Base-by-base conservation (phyloP, 495 filamentous ascomycete genomes). In the Trypethelium eluteriae region DNA sequence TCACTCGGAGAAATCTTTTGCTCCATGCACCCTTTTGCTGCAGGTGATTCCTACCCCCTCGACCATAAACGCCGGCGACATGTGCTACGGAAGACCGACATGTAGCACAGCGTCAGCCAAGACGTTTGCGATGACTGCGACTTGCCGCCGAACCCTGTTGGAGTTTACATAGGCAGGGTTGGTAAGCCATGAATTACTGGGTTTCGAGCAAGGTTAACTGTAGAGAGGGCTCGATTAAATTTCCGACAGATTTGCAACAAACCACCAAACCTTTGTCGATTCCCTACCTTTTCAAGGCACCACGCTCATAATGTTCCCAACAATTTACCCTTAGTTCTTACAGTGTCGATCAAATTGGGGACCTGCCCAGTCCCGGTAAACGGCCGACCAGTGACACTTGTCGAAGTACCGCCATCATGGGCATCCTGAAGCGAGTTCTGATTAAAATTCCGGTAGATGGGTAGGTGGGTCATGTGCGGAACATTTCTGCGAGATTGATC, bases 401-500 rank as follows among this genome's bases (percentile, higher is more conserved):
- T 14, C 49, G 25, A 18, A 53, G 49, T 53, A 44, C 41, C 41
- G 6, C 10, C 53, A 59, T 18, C 53, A 10, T 7, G 25, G 32
- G 18, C 18, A 59, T 35, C 53, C 10, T 18, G 25, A 18, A 18
- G 32, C 53, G 18, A 35, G 49, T 53, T 53, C 12, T 11, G 49
- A 53, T 12, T 11, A 53, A 18, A 16, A 5, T 18, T 11, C 12
- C 25, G 11, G 25, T 4, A 36, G 18, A 7, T 34, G 32, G 18
- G 11, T 3, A 59, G 7, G 53, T 5, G 53, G 53, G 53, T 59
- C 53, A 59, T 59, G 53, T 59, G 53, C 53, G 6, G 32, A 32
- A 36, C 10, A 36, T 34, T 59, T 7, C 53, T 59, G 53, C 53
- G 53, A 59, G 53, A 59, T 59, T 34, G 53, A 59, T 59, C 53